phyloP scores from a whole-genome alignment of 2,329 filamentous ascomycete species.

The Trichophyton benhamiae region DNA sequence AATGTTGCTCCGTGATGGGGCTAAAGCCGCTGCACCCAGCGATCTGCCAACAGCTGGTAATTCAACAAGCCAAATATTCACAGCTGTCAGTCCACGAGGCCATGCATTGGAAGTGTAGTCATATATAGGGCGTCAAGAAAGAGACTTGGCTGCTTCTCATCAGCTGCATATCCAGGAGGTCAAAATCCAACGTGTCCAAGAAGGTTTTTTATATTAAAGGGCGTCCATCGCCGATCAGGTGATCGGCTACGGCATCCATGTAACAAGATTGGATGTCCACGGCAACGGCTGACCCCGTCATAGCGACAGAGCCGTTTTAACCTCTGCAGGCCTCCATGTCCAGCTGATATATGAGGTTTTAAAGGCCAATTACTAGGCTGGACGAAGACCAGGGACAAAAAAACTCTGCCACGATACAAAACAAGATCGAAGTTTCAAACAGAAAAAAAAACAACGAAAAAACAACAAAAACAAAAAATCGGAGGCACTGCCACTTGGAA shows the following conservation, averaged over 20 bases:
- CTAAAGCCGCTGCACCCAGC: background rate
- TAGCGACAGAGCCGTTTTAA: background rate
- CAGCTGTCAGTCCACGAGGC: background rate
- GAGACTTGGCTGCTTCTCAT: background rate
- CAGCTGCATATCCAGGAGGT: background rate
- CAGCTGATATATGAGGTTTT: slow-evolving; percentile 3
- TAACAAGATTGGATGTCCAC: background rate
- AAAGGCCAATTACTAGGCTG: background rate
- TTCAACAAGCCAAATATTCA: background rate
- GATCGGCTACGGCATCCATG: background rate
- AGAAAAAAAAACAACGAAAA: background rate
- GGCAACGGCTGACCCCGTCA: background rate
- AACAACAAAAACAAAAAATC: background rate
- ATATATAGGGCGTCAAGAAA: background rate
- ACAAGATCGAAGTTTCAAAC: background rate
- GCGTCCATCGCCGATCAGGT: background rate
- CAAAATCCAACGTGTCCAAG: background rate
- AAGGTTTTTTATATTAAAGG: background rate
- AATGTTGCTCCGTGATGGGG: background rate
- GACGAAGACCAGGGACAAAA: background rate
- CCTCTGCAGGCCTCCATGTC: background rate
- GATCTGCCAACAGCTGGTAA: background rate
- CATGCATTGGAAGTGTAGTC: background rate
- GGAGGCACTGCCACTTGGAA: background rate
- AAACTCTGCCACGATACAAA: background rate